Evolutionary conservation across 345 rosid species (phyloP).

Genomic region (Microcos paniculata): DNA sequence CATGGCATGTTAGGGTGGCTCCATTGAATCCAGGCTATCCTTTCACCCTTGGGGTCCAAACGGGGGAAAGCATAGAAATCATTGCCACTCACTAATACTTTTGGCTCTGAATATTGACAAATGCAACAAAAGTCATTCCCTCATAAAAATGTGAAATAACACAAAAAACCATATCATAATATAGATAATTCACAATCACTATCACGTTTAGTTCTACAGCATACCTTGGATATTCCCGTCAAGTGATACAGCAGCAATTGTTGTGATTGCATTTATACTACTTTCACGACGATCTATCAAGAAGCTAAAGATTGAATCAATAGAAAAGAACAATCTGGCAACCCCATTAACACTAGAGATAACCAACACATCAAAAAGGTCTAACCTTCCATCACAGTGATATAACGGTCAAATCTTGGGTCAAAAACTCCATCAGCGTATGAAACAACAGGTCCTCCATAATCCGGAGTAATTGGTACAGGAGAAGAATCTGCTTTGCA

Average conservation of each 20-base stretch:
- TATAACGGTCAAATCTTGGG: conserved; percentile 54
- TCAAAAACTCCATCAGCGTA: conserved; percentile 94
- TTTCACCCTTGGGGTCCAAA: conserved; percentile 59
- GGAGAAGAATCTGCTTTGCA: conserved; percentile 53
- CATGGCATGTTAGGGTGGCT: conserved; percentile 94
- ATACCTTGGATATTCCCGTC: conserved; percentile 57
- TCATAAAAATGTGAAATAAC: not conserved
- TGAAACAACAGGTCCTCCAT: conserved; percentile 57
- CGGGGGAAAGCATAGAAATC: conserved; percentile 99
- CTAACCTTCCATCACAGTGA: conserved; percentile 87
- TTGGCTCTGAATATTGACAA: conserved; percentile 56
- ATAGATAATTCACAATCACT: conserved; percentile 1
- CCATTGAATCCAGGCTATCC: conserved; percentile 94
- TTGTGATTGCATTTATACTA: conserved; percentile 57
- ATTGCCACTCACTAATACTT: conserved; percentile 62
- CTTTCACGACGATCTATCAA: conserved; percentile 64
- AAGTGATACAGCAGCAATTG: conserved; percentile 52
- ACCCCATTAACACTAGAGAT: not conserved
- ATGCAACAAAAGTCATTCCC: conserved; percentile 8
- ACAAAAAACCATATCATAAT: not conserved
- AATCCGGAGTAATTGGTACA: conserved; percentile 75
- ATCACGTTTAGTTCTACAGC: not conserved
- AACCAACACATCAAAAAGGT: not conserved
- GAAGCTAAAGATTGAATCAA: conserved; percentile 2
- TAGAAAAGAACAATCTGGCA: not conserved